Conservation (phyloP, 495 filamentous ascomycete genomes). For the Lophium mytilinum region DNA sequence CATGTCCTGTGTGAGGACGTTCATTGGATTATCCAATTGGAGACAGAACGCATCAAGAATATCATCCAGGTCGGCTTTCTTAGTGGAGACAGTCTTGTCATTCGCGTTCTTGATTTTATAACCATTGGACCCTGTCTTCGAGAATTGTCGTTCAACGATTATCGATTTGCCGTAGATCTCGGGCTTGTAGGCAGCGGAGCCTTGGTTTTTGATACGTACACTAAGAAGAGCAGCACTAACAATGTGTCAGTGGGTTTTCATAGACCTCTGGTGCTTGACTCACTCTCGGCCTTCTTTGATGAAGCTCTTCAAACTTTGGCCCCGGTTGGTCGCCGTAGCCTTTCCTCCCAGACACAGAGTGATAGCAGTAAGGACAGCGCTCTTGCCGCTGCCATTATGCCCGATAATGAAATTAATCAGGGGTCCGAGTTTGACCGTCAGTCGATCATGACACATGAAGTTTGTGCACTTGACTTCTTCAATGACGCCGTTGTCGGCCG, state of each 20-base stretch:
- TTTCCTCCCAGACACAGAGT: constrained; percentile 92
- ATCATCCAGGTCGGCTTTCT: constrained; percentile 81
- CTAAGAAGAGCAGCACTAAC: constrained; percentile 45
- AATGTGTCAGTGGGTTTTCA: constrained; percentile 29
- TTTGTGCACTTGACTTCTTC: constrained; percentile 78
- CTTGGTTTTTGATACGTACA: constrained; percentile 85
- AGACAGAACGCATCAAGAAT: constrained; percentile 88
- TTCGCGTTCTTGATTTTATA: constrained; percentile 77
- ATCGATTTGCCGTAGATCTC: constrained; percentile 82
- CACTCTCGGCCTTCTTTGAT: constrained; percentile 83
- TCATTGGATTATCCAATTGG: constrained; percentile 96
- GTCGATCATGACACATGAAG: constrained; percentile 86
- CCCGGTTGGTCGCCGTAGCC: constrained; percentile 89
- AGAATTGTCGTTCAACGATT: constrained; percentile 82
- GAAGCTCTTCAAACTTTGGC: constrained; percentile 82
- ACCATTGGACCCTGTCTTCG: constrained; percentile 61
- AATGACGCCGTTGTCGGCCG: constrained; percentile 77
- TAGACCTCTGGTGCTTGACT: constrained; percentile 27
- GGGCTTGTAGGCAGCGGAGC: constrained; percentile 70
- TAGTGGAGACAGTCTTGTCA: constrained; percentile 68
- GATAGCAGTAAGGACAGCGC: constrained; percentile 88
- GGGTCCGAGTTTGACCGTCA: constrained; percentile 76
- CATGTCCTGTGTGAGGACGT: constrained; percentile 93
- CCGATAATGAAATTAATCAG: constrained; percentile 97
- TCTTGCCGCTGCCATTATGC: constrained; percentile 98